phyloP scores from a whole-genome alignment of 1,139 yeast species.

The Pichia sp. region DNA sequence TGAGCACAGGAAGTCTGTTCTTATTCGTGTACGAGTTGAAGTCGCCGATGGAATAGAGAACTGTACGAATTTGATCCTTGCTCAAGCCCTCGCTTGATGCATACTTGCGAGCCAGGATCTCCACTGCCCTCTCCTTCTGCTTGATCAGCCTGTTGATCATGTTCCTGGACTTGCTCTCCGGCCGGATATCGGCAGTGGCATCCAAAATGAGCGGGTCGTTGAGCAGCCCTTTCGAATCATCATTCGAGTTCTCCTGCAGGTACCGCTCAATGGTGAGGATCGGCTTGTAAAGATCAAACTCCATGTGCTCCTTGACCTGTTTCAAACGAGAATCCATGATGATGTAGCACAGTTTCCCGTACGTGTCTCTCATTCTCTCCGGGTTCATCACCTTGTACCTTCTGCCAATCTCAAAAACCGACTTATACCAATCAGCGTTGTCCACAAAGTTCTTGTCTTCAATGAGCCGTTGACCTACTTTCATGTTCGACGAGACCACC shows the following conservation, averaged over 20 bases:
- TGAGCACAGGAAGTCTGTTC: conserved; percentile 58
- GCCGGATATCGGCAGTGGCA: conserved; percentile 62
- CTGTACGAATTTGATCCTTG: conserved; percentile 60
- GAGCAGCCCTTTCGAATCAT: conserved; percentile 37
- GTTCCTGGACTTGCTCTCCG: conserved; percentile 50
- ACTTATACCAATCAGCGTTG: conserved; percentile 65
- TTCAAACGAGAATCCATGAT: conserved; percentile 75
- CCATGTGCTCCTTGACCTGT: conserved; percentile 62
- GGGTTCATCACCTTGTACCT: conserved; percentile 79
- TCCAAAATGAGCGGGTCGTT: conserved; percentile 53
- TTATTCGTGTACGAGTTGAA: conserved; percentile 67
- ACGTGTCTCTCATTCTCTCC: conserved; percentile 67
- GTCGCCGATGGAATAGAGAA: conserved; percentile 69
- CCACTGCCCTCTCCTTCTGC: conserved; percentile 61
- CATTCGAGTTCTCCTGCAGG: conserved; percentile 37
- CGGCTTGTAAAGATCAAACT: conserved; percentile 67
- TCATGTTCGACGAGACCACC: conserved; percentile 68
- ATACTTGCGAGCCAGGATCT: conserved; percentile 46
- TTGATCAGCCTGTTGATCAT: conserved; percentile 54
- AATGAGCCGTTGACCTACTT: conserved; percentile 57
- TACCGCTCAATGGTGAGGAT: conserved; percentile 54
- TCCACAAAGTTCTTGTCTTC: conserved; percentile 60
- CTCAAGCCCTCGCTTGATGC: conserved; percentile 34
- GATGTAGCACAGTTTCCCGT: conserved; percentile 74
- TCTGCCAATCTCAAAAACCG: conserved; percentile 68